Percentiles rank a stretch among this genome's conserved stretches.
Conservation (phyloP, 371 early-diverging fungal genomes). For the Rhizopus stolonifer region DNA sequence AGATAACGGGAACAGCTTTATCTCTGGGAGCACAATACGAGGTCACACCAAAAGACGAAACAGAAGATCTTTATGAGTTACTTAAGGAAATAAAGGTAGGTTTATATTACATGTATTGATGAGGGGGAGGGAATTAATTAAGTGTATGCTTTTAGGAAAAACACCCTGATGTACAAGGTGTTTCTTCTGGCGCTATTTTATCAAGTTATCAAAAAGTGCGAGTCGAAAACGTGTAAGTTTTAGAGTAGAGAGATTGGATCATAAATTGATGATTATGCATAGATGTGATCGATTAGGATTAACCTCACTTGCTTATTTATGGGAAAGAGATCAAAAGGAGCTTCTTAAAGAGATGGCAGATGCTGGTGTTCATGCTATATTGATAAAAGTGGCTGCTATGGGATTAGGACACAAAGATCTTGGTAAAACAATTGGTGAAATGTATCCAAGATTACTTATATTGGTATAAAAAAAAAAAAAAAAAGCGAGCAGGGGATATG, state of each 20-base stretch:
- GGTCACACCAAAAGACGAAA: conserved; percentile 82
- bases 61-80: conserved; percentile 92
- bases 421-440: conserved; percentile 76
- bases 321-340: conserved; percentile 88
- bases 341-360: conserved; percentile 94
- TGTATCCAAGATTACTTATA: conserved; percentile 69
- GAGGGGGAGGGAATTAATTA: not conserved
- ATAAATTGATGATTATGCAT: conserved; percentile 2
- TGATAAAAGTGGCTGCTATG: conserved; percentile 96
- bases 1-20: conserved; percentile 76
- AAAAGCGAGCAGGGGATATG: too few species aligned
- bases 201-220: conserved; percentile 97
- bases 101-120: not conserved
- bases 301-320: conserved; percentile 88
- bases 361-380: conserved; percentile 75
- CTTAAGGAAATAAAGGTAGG: conserved; percentile 68
- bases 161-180: conserved; percentile 85
- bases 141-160: conserved; percentile 27
- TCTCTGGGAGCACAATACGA: conserved; percentile 67
- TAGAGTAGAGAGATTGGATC: conserved; percentile 2
- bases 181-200: conserved; percentile 98
- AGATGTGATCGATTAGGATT: conserved; percentile 86
- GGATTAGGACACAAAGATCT: conserved; percentile 76
- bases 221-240: conserved; percentile 88
- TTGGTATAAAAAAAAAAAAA: too few species aligned